Conservation (phyloP, 1,139 yeast species). For the Geotrichum histeridarum region DNA sequence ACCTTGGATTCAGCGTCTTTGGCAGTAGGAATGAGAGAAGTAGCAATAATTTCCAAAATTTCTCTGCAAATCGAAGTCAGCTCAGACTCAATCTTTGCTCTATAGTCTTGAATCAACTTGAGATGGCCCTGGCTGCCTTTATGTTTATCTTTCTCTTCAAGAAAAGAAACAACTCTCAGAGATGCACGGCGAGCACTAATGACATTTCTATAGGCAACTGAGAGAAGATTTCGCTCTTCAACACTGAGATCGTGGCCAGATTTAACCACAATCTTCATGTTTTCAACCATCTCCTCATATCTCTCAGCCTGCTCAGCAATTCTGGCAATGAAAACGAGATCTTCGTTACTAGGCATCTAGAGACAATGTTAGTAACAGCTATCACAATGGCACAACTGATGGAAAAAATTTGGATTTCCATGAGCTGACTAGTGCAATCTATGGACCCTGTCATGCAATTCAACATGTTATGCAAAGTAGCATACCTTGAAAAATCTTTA, state of each 20-base stretch:
- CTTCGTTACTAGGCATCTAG: background rate
- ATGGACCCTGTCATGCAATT: too few species aligned
- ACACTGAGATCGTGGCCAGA: conserved; percentile 93
- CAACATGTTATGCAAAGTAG: too few species aligned
- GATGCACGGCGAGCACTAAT: conserved; percentile 99
- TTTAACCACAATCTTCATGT: conserved; percentile 95
- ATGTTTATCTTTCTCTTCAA: conserved; percentile 98
- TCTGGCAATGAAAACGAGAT: conserved; percentile 58
- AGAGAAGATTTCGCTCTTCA: conserved; percentile 94
- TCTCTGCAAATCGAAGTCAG: conserved; percentile 94
- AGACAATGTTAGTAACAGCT: background rate
- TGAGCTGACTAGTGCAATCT: too few species aligned
- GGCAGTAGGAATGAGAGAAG: conserved; percentile 89
- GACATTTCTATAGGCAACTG: conserved; percentile 97
- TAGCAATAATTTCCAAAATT: conserved; percentile 78
- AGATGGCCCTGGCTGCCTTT: conserved; percentile 81
- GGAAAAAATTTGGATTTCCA: too few species aligned
- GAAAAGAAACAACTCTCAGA: conserved; percentile 97
- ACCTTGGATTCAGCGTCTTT: conserved; percentile 98
- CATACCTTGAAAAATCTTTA: too few species aligned
- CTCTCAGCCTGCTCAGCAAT: conserved; percentile 99
- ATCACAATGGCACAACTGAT: conserved; percentile 1
- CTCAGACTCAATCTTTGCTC: conserved; percentile 91
- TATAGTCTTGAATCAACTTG: conserved; percentile 84
- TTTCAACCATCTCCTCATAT: conserved; percentile 98